Conservation (phyloP, 2,329 filamentous ascomycete genomes). For the Elsinoe ampelina region DNA sequence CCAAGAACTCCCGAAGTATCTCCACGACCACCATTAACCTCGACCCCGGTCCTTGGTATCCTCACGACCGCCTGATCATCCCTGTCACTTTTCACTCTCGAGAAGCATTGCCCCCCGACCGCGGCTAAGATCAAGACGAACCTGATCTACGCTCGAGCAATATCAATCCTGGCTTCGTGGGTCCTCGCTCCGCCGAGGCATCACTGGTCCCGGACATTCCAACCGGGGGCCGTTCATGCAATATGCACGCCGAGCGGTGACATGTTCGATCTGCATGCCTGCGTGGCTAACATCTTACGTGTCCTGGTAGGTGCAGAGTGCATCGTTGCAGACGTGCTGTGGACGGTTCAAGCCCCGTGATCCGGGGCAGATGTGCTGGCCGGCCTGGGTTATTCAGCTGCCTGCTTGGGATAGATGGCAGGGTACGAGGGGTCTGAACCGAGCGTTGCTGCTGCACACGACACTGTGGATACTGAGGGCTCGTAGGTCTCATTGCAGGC, state of each 20-base stretch:
- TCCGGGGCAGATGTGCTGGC: background rate
- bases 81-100: background rate
- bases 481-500: no score
- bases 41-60: background rate
- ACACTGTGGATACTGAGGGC: background rate
- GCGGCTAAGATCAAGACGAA: background rate
- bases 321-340: background rate
- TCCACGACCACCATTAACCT: background rate
- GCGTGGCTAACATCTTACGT: background rate
- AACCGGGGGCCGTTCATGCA: no score
- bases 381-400: background rate
- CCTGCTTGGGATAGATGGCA: background rate
- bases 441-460: background rate
- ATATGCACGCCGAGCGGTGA: background rate
- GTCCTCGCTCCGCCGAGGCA: constrained; percentile 1
- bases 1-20: background rate
- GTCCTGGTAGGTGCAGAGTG: background rate
- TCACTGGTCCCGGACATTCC: background rate
- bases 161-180: constrained; percentile 1
- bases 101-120: no score
- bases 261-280: background rate
- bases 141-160: background rate
- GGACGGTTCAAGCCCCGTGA: background rate
- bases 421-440: background rate
- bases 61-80: background rate